Base-by-base conservation (phyloP, 352 stramenopile species). In the Phytophthora hibernalis region DNA sequence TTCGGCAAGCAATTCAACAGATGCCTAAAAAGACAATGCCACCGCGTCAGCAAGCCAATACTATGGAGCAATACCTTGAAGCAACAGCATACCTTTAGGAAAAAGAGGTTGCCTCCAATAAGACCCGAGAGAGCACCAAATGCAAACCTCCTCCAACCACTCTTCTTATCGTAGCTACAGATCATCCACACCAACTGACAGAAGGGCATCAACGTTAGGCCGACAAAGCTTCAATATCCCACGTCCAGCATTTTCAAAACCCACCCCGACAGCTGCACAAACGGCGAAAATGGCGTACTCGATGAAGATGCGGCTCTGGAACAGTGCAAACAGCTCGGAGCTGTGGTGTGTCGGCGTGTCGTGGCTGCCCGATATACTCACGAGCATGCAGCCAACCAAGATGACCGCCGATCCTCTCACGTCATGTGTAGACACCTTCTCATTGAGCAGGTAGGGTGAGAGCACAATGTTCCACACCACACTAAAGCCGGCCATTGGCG, bases 401-500 rank as follows among this genome's bases (percentile, higher is more conserved):
- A 96, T 94, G 47, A 93, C 77, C 0, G 83, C 82, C 2, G 84
- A 89, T 21, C 84, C 87, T 61, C 86, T 78, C 45, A 96, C 22
- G 33, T 94, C 87, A 38, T 92, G 78, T 18, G 76, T 76, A 10
- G 85, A 94, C 21, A 96, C 64, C 58, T 88, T 83, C 67, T 96
- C 87, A 26, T 90, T 76, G 10, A 96, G 79, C 24, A 96, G 71
- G 61, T 92, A 96, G 5, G 87, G 87, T 50, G 87, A 85, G 13
- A 96, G 64, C 18, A 96, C 70, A 52, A 96, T 94, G 55, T 96
- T 96, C 87, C 87, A 96, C 43, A 96, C 85, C 43, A 96, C 87
- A 51, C 87, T 96, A 67, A 92, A 96, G 43, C 87, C 87, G 2
- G 87, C 85, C 87, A 96, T 96, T 2, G 87, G 87, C 18, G 87